phyloP scores from a whole-genome alignment of 2,329 filamentous ascomycete species.

The Xylariaceae sp. region DNA sequence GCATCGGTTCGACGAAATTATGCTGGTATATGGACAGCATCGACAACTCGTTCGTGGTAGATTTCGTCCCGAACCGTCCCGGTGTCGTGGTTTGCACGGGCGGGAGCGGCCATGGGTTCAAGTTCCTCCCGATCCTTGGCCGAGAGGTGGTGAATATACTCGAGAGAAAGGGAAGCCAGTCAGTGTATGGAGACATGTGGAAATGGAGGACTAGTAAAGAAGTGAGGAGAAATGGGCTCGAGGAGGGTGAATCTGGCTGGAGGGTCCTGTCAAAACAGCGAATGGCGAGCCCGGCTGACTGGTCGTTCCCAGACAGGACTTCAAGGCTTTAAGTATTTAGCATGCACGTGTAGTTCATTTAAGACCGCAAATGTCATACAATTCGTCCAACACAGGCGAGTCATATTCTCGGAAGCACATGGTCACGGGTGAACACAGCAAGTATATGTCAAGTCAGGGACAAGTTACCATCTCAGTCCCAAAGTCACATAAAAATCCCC shows the following conservation, averaged over 20 bases:
- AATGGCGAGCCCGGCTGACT: slow-evolving; percentile 23
- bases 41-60: slow-evolving; percentile 37
- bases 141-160: slow-evolving; percentile 27
- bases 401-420: too few species aligned
- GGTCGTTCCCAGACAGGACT: slow-evolving; percentile 7
- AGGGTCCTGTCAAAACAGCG: slow-evolving; percentile 23
- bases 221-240: slow-evolving; percentile 20
- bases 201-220: slow-evolving; percentile 18
- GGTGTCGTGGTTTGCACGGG: slow-evolving; percentile 56
- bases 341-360: too few species aligned
- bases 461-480: too few species aligned
- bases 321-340: not conserved
- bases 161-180: slow-evolving; percentile 17
- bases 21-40: slow-evolving; percentile 36
- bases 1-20: slow-evolving; percentile 36
- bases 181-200: slow-evolving; percentile 26
- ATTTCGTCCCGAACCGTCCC: slow-evolving; percentile 25
- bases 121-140: slow-evolving; percentile 27
- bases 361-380: too few species aligned
- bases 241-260: slow-evolving; percentile 24
- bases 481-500: too few species aligned
- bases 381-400: too few species aligned
- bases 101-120: slow-evolving; percentile 45
- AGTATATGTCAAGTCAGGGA: too few species aligned
- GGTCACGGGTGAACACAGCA: too few species aligned